These are phyloP conservation scores for Tinospora cordifolia DNA, from an alignment of 164 flowering plant species.

Conservation along the genomic window DNA sequence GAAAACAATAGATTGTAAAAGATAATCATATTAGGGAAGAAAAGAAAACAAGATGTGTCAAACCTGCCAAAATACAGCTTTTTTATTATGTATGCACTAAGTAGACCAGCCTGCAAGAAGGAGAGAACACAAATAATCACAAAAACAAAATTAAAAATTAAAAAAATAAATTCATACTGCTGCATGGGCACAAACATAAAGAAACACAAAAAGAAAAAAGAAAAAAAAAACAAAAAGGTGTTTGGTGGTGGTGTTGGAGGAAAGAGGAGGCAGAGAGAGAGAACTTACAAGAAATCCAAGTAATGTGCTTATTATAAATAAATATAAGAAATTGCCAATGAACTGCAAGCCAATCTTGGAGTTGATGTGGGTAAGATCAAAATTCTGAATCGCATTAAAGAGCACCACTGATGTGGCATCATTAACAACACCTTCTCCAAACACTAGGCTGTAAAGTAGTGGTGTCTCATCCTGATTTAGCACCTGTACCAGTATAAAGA, in stretches of 20 bases:
- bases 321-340: constrained; percentile 56
- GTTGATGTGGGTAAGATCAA: constrained; percentile 60
- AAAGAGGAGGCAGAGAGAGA: constrained; percentile 16
- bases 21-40: neutral
- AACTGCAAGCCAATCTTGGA: constrained; percentile 41
- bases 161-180: neutral
- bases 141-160: too few species aligned
- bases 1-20: neutral
- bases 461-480: constrained; percentile 95
- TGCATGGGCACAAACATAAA: neutral
- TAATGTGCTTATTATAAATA: constrained; percentile 68
- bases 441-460: constrained; percentile 76
- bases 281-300: constrained; percentile 69
- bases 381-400: constrained; percentile 83
- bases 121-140: constrained; percentile 1
- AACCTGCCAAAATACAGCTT: constrained; percentile 49
- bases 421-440: constrained; percentile 94
- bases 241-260: neutral
- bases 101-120: constrained; percentile 64
- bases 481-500: constrained; percentile 42
- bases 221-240: neutral
- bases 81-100: constrained; percentile 80
- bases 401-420: constrained; percentile 97
- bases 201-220: neutral
- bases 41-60: neutral